Evolutionary conservation across 768 basidiomycete species (phyloP).

Genomic region (Xanthoconium purpureum): DNA sequence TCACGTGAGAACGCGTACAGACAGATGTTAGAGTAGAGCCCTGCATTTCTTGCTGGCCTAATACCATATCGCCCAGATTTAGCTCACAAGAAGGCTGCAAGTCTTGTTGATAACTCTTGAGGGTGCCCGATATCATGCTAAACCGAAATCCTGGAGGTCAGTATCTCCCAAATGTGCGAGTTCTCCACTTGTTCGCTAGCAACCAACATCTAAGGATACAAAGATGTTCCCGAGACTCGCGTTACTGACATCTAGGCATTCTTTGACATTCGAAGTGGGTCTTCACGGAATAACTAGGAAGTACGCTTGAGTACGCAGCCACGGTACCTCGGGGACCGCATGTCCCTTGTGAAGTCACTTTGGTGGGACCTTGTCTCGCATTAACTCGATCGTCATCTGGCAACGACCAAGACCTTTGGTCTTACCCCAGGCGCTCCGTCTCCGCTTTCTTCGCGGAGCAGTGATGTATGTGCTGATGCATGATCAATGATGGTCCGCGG

Average conservation of each 20-base stretch:
- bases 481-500: background rate
- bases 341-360: background rate
- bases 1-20: conserved; percentile 15
- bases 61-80: conserved; percentile 11
- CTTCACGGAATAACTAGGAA: background rate
- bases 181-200: background rate
- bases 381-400: conserved; percentile 2
- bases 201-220: background rate
- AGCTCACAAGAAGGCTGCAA: background rate
- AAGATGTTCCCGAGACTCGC: background rate
- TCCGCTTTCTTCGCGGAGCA: background rate
- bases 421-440: background rate
- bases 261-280: background rate
- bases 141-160: background rate
- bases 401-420: background rate
- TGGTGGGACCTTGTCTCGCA: conserved; percentile 1
- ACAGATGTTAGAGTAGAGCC: conserved; percentile 18
- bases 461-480: background rate
- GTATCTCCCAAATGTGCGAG: background rate
- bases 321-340: background rate
- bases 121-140: background rate
- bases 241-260: background rate
- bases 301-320: background rate
- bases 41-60: conserved; percentile 7
- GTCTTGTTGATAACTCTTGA: background rate